Evolutionary conservation across 306 rosid genomes (phyloP), one percentile per base, ranked within the genome.

Genomic region (Amphicarpaea edgeworthii): DNA sequence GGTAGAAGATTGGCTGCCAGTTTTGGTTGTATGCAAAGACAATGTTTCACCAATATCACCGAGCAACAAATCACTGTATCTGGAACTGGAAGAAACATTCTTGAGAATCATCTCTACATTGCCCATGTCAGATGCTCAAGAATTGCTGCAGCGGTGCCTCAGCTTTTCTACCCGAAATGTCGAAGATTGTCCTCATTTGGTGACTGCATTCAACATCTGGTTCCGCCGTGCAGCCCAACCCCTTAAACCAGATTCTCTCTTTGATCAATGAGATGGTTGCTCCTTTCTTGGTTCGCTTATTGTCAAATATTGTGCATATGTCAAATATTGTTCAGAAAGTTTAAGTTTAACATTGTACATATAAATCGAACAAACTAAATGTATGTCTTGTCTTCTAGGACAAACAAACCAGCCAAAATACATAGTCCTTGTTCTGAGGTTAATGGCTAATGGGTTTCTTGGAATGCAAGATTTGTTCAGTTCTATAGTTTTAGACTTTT

Each of bases 171-270:
- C 96, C 41, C 83, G 97, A 68, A 86, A 88, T 54, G 91, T 89
- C 3, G 98, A 94, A 20, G 98, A 95, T 41, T 95, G 98, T 65
- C 91, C 92, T 40, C 98, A 95, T 85, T 81, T 95, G 82, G 83
- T 92, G 17, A 80, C 72, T 1, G 98, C 97, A 1, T 95, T 95
- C 86, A 84, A 95, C 79, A 95, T 93, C 72, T 95, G 98, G 98
- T 95, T 95, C 84, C 90, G 93, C 32, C 98, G 97, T 15, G 93
- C 96, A 10, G 84, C 87, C 1, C 85, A 38, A 21, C 85, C 90
- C 17, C 73, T 81, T 0, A 88, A 69, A 68, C 73, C 78, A 8
- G 87, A 76, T 68, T 54, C 68, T 55, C 70, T 43, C 19, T 51
- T 8, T 40, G 79, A 65, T 84, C 82, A 67, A 20, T 69, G 69